Conservation (phyloP, 257 asterid species). For the Pogostemon cablin region DNA sequence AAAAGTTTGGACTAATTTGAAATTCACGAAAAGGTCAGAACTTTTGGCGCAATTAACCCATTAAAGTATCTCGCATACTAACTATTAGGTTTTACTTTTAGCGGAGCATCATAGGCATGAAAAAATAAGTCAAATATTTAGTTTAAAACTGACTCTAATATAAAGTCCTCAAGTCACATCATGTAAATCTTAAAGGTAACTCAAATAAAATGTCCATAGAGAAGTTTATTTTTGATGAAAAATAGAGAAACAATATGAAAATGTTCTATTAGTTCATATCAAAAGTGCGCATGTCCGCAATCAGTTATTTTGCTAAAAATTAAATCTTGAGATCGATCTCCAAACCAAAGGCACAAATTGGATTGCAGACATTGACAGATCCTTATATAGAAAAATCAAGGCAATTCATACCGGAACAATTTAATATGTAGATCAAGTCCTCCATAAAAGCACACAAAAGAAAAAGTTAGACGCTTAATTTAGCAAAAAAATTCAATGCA, state of each 20-base stretch:
- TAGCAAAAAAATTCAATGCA: slow-evolving; percentile 27
- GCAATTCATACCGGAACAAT: slow-evolving; percentile 4
- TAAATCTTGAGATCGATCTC: slow-evolving; percentile 26
- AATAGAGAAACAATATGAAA: neutral
- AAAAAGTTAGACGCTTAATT: slow-evolving; percentile 6
- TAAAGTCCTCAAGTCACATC: neutral
- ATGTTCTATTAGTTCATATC: neutral
- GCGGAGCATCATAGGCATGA: neutral
- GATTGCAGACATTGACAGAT: slow-evolving; percentile 29
- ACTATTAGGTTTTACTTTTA: neutral
- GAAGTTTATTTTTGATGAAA: neutral
- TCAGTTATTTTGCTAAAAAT: neutral
- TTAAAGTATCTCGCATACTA: neutral
- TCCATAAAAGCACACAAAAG: neutral
- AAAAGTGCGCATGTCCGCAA: neutral
- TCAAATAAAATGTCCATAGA: neutral
- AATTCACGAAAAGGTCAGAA: too few species aligned
- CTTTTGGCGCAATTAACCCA: too few species aligned
- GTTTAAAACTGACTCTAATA: neutral
- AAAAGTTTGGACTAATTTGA: too few species aligned
- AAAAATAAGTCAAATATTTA: slow-evolving; percentile 28
- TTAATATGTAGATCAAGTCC: slow-evolving; percentile 12
- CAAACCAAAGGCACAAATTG: neutral
- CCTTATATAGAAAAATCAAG: slow-evolving; percentile 24
- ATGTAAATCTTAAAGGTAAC: neutral